Evolutionary conservation across 2,329 filamentous ascomycete species (phyloP), one percentile per base, ranked within the genome.

Genomic region (Phoma sp.): DNA sequence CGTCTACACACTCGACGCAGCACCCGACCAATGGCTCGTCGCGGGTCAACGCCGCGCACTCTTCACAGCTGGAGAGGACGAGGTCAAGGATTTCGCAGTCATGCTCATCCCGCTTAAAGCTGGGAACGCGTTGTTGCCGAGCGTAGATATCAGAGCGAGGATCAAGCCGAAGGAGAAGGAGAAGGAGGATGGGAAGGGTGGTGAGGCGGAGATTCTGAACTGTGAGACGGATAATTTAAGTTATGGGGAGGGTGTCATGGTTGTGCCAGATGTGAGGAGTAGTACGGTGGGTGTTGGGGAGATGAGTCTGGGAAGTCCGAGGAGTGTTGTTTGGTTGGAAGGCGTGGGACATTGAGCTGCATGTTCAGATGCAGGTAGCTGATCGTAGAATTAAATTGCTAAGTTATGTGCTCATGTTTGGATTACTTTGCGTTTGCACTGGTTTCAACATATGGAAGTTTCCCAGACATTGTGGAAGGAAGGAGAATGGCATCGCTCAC

Each of bases 191-290:
- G 46, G 5, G 15, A 47, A 42, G 34, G 15, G 20, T 25, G 32
- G 59, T 15, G 66, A 59, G 26, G 58, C 59, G 18, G 66, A 69
- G 7, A 53, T 63, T 5, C 63, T 82, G 64, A 84, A 75, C 2
- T 92, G 87, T 67, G 93, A 98, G 77, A 89, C 90, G 11, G 91
- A 97, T 69, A 90, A 89, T 65, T 81, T 85, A 64, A 95, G 91
- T 67, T 80, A 91, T 53, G 91, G 89, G 0, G 89, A 95, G 77
- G 88, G 86, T 32, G 83, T 97, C 1, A 77, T 88, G 42, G 90
- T 96, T 2, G 82, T 92, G 18, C 83, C 86, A 12, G 87, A 93
- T 76, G 79, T 90, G 48, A 81, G 78, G 57, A 86, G 84, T 61
- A 90, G 91, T 26, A 96, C 74, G 4, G 68, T 75, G 11, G 69